Evolutionary conservation across 2,329 filamentous ascomycete genomes (phyloP), one percentile per base, ranked within the genome.

Genomic region (Penicillium sp.): DNA sequence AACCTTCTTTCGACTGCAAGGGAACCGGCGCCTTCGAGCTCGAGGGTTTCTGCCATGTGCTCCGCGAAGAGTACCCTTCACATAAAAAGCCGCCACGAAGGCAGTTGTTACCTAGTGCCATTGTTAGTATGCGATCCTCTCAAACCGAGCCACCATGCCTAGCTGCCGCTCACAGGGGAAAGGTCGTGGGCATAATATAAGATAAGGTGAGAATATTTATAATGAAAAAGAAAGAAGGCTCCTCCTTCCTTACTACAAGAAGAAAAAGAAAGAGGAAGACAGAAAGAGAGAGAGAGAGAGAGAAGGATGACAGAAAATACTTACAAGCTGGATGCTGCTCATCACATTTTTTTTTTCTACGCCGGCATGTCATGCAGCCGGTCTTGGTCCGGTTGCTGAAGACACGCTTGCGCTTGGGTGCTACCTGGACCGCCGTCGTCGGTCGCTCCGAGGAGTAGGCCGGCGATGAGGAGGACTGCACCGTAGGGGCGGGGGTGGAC

Each of bases 311-410:
- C 45, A 53, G 53, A 31, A 21, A 27, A 26, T 33, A 74, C 90
- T 82, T 81, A 96, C 95, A 98, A 74, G 91, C 87, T 26, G 95
- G 95, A 74, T 96, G 96, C 53, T 84, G 85, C 79, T 98, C 95
- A 33, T 60, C 58, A 46, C 58, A 60, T 55, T 60, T 60, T 49
- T 60, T 60, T 50, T 60, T 60, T 37, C 55, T 49, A 31, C 55
- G 55, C 19, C 58, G 58, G 46, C 58, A 60, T 14, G 58, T 60
- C 55, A 60, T 60, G 35, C 58, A 60, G 31, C 93, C 92, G 10
- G 93, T 97, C 78, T 98, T 98, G 21, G 93, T 97, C 57, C 93
- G 85, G 74, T 97, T 96, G 78, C 91, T 96, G 70, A 97, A 98
- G 69, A 81, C 77, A 21, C 80, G 74, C 58, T 82, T 82, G 56